Evolutionary conservation across 495 filamentous ascomycete genomes (phyloP).

Genomic region (Filosporella fistucella): DNA sequence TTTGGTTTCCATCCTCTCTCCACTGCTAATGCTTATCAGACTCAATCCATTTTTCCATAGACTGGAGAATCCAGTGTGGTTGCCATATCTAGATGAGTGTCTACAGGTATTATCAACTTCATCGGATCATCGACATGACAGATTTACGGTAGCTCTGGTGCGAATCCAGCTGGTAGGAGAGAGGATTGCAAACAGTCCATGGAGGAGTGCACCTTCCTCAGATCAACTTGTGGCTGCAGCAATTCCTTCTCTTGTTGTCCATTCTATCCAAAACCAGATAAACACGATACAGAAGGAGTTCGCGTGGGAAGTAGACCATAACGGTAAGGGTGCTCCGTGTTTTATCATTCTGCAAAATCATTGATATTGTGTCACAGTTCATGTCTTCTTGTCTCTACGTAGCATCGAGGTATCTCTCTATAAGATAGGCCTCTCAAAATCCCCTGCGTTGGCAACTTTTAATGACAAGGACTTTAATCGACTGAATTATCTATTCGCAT

Average conservation of each 20-base stretch:
- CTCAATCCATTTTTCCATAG: not conserved
- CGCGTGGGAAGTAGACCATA: not conserved
- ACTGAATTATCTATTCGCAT: slow-evolving; percentile 21
- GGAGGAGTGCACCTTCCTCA: not conserved
- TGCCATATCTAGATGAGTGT: slow-evolving; percentile 33
- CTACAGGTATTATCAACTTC: slow-evolving; percentile 20
- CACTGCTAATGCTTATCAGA: not conserved
- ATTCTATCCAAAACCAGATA: slow-evolving; percentile 3
- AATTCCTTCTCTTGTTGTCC: slow-evolving; percentile 8
- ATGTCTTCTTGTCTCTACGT: slow-evolving; percentile 1
- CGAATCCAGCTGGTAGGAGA: slow-evolving; percentile 7
- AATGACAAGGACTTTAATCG: slow-evolving; percentile 13
- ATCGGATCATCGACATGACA: slow-evolving; percentile 15
- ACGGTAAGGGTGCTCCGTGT: slow-evolving; percentile 5
- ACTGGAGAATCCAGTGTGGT: slow-evolving; percentile 6
- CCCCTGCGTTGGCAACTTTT: not conserved
- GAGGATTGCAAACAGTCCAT: slow-evolving; percentile 8
- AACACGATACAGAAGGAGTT: slow-evolving; percentile 1
- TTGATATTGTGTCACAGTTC: not conserved
- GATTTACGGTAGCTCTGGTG: not conserved
- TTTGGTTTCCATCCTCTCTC: not conserved
- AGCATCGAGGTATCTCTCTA: not conserved
- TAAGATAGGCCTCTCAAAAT: slow-evolving; percentile 7
- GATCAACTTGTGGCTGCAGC: not conserved
- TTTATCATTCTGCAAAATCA: not conserved